A percentile compares a stretch with the other conserved stretches of the same genome.
Conservation (phyloP, 1,139 yeast genomes). For the Kazachstania sp. region DNA sequence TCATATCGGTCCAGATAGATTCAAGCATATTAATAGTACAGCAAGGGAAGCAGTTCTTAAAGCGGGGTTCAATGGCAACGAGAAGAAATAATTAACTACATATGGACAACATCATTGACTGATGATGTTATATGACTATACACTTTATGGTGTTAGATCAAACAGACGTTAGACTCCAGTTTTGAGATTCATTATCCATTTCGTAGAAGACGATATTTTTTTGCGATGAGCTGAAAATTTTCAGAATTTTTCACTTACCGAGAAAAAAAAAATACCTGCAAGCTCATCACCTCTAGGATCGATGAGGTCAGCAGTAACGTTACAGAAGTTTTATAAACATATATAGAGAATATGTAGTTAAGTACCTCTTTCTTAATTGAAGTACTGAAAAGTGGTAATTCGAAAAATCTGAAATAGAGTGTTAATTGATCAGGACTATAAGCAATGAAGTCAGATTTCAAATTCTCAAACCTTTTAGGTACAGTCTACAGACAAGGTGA, state of each 20-base stretch:
- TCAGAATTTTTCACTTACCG: slow-evolving; percentile 2
- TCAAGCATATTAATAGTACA: slow-evolving; percentile 83
- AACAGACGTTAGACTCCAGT: not conserved
- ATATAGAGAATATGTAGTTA: no score
- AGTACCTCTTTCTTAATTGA: no score
- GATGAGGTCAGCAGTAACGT: not conserved
- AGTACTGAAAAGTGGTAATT: no score
- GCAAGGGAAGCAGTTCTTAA: slow-evolving; percentile 75
- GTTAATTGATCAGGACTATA: no score
- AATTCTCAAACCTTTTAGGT: slow-evolving; percentile 81
- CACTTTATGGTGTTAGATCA: not conserved
- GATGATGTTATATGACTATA: not conserved
- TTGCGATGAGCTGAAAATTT: slow-evolving; percentile 2
- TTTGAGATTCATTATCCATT: not conserved
- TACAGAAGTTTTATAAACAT: not conserved
- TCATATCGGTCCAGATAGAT: slow-evolving; percentile 86
- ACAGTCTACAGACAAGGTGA: slow-evolving; percentile 93
- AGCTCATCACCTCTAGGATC: slow-evolving; percentile 2
- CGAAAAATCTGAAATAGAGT: no score
- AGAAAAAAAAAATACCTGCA: not conserved
- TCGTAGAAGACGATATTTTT: not conserved
- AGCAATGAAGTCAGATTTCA: slow-evolving; percentile 47
- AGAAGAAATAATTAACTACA: slow-evolving; percentile 8
- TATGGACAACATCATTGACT: no score
- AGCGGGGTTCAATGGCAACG: slow-evolving; percentile 43